Conservation (phyloP, 768 basidiomycete species). For the Lactifluus hygrophoroides region DNA sequence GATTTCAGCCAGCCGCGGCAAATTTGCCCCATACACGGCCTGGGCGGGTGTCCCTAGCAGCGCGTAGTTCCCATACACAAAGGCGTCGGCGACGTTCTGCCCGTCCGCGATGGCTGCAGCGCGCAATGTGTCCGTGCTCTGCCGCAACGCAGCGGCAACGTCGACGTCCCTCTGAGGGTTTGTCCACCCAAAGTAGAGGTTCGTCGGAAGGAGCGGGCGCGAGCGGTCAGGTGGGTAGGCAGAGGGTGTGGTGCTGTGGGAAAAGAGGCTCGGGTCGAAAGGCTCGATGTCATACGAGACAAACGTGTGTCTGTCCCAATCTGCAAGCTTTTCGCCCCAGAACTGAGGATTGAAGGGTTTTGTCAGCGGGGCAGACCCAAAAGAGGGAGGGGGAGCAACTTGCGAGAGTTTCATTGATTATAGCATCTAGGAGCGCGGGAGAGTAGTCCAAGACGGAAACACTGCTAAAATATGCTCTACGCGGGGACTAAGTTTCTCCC, state of each 20-base stretch:
- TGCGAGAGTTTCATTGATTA: slow-evolving; percentile 7
- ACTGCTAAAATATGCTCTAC: slow-evolving; percentile 4
- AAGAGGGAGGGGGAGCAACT: background rate
- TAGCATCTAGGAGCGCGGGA: background rate
- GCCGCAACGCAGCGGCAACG: background rate
- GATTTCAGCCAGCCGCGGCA: slow-evolving; percentile 13
- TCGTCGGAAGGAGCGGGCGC: slow-evolving; percentile 13
- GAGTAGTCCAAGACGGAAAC: slow-evolving; percentile 1
- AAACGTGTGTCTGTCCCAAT: background rate
- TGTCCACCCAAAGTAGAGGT: slow-evolving; percentile 17
- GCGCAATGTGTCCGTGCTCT: background rate
- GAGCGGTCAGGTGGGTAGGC: slow-evolving; percentile 21
- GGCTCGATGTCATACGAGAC: slow-evolving; percentile 15
- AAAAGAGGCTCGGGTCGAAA: slow-evolving; percentile 10
- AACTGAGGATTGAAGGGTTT: background rate
- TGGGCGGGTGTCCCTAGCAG: slow-evolving; percentile 10
- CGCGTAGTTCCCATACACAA: slow-evolving; percentile 21
- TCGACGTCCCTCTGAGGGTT: background rate
- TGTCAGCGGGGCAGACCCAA: background rate
- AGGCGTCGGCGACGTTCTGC: slow-evolving; percentile 10
- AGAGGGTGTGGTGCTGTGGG: slow-evolving; percentile 1
- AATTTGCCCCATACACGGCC: slow-evolving; percentile 17
- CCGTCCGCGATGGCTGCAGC: slow-evolving; percentile 14
- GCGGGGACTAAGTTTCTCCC: background rate
- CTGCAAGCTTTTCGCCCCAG: background rate